These are phyloP conservation scores for Aspergillus fumigatus DNA, from an alignment of 2,329 filamentous ascomycete species.

Conservation along the genomic window DNA sequence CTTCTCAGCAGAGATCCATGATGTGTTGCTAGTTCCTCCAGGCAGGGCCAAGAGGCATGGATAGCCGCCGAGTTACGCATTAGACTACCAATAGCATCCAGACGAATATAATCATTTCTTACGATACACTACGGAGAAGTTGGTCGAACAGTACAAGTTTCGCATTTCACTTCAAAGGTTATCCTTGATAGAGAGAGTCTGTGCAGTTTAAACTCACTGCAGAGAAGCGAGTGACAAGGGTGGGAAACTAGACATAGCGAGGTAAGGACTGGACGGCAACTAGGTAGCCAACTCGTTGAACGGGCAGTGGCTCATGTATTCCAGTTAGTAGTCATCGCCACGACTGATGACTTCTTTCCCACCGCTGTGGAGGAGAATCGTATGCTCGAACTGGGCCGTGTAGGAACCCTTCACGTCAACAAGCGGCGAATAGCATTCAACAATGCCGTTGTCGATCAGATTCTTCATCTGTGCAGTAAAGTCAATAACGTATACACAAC, in stretches of 20 bases:
- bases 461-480: conserved; percentile 48
- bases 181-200: too few relatives aligned
- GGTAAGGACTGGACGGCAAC: background rate
- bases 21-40: background rate
- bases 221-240: background rate
- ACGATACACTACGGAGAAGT: too few relatives aligned
- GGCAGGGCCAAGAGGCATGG: background rate
- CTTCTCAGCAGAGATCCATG: background rate
- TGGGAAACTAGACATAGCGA: background rate
- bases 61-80: background rate
- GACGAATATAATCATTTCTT: too few relatives aligned
- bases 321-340: conserved; percentile 47
- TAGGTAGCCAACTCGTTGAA: background rate
- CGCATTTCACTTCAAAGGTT: too few relatives aligned
- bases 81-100: too few relatives aligned
- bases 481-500: background rate
- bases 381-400: conserved; percentile 62
- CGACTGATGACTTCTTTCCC: conserved; percentile 52
- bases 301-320: background rate
- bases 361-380: conserved; percentile 43
- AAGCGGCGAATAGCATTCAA: conserved; percentile 55
- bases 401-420: conserved; percentile 58
- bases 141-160: too few relatives aligned
- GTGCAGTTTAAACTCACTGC: too few relatives aligned
- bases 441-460: conserved; percentile 53